A percentile compares a stretch with the other conserved stretches of the same genome.
Conservation (phyloP, 352 stramenopile genomes). For the Phytophthora meadii region DNA sequence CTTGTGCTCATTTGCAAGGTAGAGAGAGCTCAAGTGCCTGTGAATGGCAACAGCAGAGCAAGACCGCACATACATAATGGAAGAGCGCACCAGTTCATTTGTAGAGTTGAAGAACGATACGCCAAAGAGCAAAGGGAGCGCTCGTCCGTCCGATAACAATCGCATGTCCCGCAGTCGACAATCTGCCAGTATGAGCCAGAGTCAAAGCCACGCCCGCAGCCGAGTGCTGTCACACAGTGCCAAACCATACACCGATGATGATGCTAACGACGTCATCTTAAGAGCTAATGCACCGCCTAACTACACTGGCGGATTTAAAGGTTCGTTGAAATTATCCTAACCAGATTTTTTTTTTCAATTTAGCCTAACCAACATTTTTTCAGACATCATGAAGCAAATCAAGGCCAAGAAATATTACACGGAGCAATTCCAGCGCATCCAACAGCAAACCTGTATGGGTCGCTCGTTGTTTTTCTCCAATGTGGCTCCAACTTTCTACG, state of each 20-base stretch:
- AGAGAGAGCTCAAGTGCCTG: background rate
- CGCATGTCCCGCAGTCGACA: conserved; percentile 35
- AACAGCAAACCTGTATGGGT: conserved; percentile 79
- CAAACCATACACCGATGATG: conserved; percentile 55
- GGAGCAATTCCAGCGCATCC: conserved; percentile 80
- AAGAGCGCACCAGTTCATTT: conserved; percentile 64
- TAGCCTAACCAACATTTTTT: conserved; percentile 5
- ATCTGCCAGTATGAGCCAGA: conserved; percentile 39
- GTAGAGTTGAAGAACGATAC: conserved; percentile 50
- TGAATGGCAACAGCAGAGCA: conserved; percentile 32
- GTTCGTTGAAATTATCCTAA: conserved; percentile 9
- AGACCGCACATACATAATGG: conserved; percentile 45
- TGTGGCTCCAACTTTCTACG: conserved; percentile 62
- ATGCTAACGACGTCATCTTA: conserved; percentile 77
- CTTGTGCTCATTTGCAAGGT: background rate
- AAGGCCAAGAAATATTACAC: conserved; percentile 83
- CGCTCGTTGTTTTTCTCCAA: conserved; percentile 70
- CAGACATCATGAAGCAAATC: conserved; percentile 84
- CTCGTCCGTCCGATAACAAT: conserved; percentile 8
- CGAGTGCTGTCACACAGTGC: conserved; percentile 34
- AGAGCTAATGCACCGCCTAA: conserved; percentile 70
- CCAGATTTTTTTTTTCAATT: no score
- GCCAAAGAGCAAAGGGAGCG: conserved; percentile 17
- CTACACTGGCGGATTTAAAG: conserved; percentile 67
- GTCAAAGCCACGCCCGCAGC: conserved; percentile 31